These are phyloP conservation scores for Forsythia viridissima DNA, from an alignment of 257 asterid genomes.

Conservation along the genomic window DNA sequence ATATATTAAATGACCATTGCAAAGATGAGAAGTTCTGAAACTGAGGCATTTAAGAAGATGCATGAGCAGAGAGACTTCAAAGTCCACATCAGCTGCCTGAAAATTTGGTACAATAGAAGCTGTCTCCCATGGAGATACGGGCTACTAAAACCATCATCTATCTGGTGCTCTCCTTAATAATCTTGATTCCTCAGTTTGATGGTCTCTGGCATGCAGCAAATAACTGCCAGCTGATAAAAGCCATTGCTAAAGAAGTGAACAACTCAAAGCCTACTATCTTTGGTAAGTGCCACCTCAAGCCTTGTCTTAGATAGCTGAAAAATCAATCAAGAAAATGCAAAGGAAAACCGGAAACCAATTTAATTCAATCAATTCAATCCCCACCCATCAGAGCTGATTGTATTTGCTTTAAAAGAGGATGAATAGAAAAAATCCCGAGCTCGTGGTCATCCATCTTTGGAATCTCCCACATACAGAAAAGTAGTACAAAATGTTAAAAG, in stretches of 20 bases:
- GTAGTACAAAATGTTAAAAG: not conserved
- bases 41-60: not conserved
- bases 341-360: not conserved
- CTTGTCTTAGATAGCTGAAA: constrained; percentile 77
- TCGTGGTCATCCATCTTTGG: not conserved
- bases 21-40: not conserved
- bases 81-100: constrained; percentile 27
- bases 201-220: constrained; percentile 88
- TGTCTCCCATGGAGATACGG: not conserved
- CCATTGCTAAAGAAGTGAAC: constrained; percentile 77
- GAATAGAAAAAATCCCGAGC: not conserved
- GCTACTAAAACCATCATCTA: not conserved
- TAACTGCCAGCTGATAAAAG: constrained; percentile 95
- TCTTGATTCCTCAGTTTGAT: constrained; percentile 37
- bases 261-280: constrained; percentile 88
- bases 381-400: not conserved
- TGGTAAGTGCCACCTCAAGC: constrained; percentile 89
- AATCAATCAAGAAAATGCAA: not conserved
- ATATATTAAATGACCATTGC: not conserved
- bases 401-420: not conserved
- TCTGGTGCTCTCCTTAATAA: not conserved
- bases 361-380: not conserved
- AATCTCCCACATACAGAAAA: not conserved
- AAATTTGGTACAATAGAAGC: constrained; percentile 1
- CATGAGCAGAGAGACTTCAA: not conserved